phyloP scores from a whole-genome alignment of 139 green algal genomes.

The Tetraselmis chui region DNA sequence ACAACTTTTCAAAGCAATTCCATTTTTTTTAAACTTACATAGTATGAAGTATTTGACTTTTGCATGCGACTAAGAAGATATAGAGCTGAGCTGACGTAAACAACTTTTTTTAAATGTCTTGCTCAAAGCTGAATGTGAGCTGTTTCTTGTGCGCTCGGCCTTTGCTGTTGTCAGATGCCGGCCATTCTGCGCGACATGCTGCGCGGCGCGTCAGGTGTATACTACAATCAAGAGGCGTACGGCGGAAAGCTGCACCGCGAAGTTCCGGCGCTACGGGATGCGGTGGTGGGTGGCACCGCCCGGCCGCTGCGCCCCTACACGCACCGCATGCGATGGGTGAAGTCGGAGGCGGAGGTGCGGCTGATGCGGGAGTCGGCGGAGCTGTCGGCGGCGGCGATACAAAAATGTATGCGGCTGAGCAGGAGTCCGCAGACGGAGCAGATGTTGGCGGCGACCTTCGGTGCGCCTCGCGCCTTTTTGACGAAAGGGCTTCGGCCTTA shows the following conservation, averaged over 20 bases:
- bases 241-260: constrained; percentile 10
- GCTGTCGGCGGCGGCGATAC: constrained; percentile 39
- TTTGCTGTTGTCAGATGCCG: constrained; percentile 23
- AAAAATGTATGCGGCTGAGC: constrained; percentile 44
- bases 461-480: no score
- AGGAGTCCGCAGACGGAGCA: constrained; percentile 44
- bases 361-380: constrained; percentile 52
- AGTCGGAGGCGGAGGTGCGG: constrained; percentile 53
- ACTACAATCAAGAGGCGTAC: constrained; percentile 9
- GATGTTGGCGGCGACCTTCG: constrained; percentile 57
- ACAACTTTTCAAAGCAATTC: no score
- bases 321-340: constrained; percentile 50
- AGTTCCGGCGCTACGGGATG: constrained; percentile 16
- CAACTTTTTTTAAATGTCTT: no score
- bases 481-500: no score
- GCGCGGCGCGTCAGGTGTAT: constrained; percentile 3
- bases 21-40: no score
- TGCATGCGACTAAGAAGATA: no score
- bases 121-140: no score
- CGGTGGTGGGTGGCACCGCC: constrained; percentile 12
- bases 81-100: no score
- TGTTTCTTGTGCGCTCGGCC: no score
- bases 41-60: no score
- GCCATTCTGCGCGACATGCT: constrained; percentile 13
- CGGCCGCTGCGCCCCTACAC: constrained; percentile 38